Base-by-base conservation (phyloP, 352 stramenopile species). In the Phytopythium delawarense region DNA sequence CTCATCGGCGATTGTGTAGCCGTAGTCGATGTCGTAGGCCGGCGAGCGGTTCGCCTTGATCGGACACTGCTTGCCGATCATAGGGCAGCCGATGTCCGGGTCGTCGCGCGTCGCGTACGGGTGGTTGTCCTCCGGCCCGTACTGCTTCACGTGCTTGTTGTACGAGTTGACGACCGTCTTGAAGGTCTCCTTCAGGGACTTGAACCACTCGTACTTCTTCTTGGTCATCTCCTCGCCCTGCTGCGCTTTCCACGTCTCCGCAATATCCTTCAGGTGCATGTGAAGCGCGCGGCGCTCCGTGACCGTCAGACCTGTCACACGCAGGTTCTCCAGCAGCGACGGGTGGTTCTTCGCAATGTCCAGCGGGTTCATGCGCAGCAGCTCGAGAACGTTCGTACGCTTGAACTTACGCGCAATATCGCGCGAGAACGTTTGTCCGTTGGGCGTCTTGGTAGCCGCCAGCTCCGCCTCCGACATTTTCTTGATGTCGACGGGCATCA, bases 401-500 rank as follows among this genome's bases (percentile, higher is more conserved):
- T 98, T 98, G 63, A 89, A 97, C 76, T 96, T 97, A 45, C 88
- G 83, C 34, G 89, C 90, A 50, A 96, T 74, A 35, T 91, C 81
- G 48, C 84, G 79, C 15, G 87, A 73, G 40, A 98, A 70, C 50
- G 79, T 75, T 53, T 91, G 83, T 18, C 89, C 90, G 37, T 85
- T 96, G 20, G 89, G 84, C 18, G 88, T 87, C 49, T 62, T 63
- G 42, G 77, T 69, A 2, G 70, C 79, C 54, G 88, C 77, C 18
- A 97, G 69, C 51, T 96, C 78, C 30, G 83, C 82, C 71, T 98
- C 92, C 42, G 87, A 95, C 78, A 95, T 88, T 54, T 92, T 91
- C 71, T 96, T 93, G 28, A 98, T 86, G 37, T 97, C 78, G 35
- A 98, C 89, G 15, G 92, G 90, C 92, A 98, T 96, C 75, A 96